Evolutionary conservation across 768 basidiomycete species (phyloP), one percentile per base, ranked within the genome.

Genomic region (Fibroporia radiculosa): DNA sequence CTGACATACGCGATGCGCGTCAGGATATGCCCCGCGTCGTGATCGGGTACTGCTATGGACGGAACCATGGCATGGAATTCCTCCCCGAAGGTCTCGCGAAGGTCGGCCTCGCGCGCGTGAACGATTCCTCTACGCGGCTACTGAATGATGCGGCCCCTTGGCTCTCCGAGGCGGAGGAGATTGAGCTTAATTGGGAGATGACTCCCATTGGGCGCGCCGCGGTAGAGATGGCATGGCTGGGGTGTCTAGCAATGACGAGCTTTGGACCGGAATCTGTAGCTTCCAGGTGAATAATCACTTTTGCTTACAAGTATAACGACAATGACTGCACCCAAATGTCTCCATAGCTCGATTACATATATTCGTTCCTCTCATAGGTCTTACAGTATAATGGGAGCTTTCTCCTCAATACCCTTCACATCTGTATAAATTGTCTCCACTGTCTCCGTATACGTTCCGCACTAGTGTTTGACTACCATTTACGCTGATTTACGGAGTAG

Each of bases 31-130:
- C 32, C 4, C 26, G 42, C 29, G 42, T 29, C 41, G 20, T 82
- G 44, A 71, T 87, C 34, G 83, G 80, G 10, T 62, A 75, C 1
- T 88, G 82, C 51, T 62, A 71, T 40, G 73, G 78, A 20, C 75
- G 81, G 18, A 74, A 80, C 24, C 62, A 66, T 1, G 87, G 87
- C 3, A 75, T 93, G 40, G 80, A 88, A 60, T 89, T 93, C 49
- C 61, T 80, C n/a, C 75, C 83, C 0, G 82, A 93, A 39, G 90
- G 87, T 0, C 70, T 93, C 43, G 72, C 78, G 51, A 77, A 80
- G 59, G 70, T 93, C 45, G 88, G 87, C 0, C 65, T 93, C 49
- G 81, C 82, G 53, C 55, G 51, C 16, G 51, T 56, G 4, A 43
- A 46, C 23, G 48, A 48, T 24, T 52, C 52, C 0, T 34, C 42